Evolutionary conservation across 2,329 filamentous ascomycete species (phyloP).

Genomic region (Phialophora expanda): DNA sequence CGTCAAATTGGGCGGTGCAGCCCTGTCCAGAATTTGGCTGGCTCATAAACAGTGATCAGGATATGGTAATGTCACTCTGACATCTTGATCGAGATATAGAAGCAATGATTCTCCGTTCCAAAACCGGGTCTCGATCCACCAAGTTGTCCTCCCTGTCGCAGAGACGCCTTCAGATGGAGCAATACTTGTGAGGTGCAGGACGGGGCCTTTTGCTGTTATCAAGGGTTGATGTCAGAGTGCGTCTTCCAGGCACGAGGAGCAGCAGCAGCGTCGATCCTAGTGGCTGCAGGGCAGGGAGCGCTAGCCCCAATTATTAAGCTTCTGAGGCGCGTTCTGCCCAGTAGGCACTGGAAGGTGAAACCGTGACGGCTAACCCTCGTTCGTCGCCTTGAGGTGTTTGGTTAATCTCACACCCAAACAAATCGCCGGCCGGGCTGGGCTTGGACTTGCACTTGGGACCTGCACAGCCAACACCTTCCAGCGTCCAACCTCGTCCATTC

Average conservation of each 20-base stretch:
- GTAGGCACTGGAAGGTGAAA: background rate
- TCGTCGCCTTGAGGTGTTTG: slow-evolving; percentile 14
- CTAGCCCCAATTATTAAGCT: slow-evolving; percentile 16
- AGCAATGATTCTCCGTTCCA: slow-evolving; percentile 1
- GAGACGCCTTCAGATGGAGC: background rate
- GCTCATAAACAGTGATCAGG: slow-evolving; percentile 10
- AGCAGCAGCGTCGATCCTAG: background rate
- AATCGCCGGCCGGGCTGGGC: slow-evolving; percentile 12
- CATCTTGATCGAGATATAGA: background rate
- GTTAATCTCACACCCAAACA: slow-evolving; percentile 23
- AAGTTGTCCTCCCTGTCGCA: background rate
- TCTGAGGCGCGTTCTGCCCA: slow-evolving; percentile 5
- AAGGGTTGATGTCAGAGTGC: slow-evolving; percentile 21
- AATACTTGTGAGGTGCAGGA: background rate
- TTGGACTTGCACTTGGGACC: background rate
- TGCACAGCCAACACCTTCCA: slow-evolving; percentile 17
- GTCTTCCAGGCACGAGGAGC: slow-evolving; percentile 11
- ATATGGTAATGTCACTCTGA: background rate
- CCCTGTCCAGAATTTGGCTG: slow-evolving; percentile 17
- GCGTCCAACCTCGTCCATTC: slow-evolving; percentile 18
- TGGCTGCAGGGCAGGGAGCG: background rate
- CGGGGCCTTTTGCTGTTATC: background rate
- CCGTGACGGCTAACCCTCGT: slow-evolving; percentile 15
- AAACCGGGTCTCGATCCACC: background rate
- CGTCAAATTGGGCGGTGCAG: slow-evolving; percentile 4